Evolutionary conservation across 1,139 yeast species (phyloP).

Genomic region (Scheffersomyces cryptocercus): DNA sequence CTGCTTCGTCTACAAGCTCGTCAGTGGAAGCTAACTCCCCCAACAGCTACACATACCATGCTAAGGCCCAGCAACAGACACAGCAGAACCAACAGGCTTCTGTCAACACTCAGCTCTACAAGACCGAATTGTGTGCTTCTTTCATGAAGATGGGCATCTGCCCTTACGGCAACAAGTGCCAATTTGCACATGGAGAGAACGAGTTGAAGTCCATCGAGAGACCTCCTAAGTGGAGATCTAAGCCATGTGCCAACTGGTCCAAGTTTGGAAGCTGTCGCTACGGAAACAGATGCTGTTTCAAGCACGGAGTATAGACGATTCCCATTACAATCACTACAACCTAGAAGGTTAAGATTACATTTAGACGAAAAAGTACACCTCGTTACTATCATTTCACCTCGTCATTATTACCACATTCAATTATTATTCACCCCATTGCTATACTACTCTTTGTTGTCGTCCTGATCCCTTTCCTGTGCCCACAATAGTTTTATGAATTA

Average conservation of each 20-base stretch:
- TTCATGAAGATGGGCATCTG: constrained; percentile 72
- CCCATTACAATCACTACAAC: no score
- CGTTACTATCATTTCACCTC: no score
- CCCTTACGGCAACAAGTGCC: constrained; percentile 90
- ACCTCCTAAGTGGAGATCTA: constrained; percentile 87
- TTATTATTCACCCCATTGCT: no score
- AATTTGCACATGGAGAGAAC: constrained; percentile 86
- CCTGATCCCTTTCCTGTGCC: background rate
- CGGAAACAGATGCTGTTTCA: constrained; percentile 90
- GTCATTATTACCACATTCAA: no score
- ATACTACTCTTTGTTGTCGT: no score
- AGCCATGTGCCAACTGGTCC: constrained; percentile 88
- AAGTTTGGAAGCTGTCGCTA: constrained; percentile 82
- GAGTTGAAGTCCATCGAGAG: constrained; percentile 76
- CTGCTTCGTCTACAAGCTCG: background rate
- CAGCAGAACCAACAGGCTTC: constrained; percentile 7
- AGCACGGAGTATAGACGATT: constrained; percentile 53
- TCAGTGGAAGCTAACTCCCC: background rate
- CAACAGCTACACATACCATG: background rate
- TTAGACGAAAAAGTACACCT: no score
- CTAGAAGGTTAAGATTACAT: no score
- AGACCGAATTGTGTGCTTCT: constrained; percentile 87
- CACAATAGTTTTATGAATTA: constrained; percentile 6
- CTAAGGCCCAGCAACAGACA: constrained; percentile 8
- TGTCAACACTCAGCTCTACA: constrained; percentile 74